Evolutionary conservation across 768 basidiomycete genomes (phyloP).

Genomic region (Suillus ampliporus): DNA sequence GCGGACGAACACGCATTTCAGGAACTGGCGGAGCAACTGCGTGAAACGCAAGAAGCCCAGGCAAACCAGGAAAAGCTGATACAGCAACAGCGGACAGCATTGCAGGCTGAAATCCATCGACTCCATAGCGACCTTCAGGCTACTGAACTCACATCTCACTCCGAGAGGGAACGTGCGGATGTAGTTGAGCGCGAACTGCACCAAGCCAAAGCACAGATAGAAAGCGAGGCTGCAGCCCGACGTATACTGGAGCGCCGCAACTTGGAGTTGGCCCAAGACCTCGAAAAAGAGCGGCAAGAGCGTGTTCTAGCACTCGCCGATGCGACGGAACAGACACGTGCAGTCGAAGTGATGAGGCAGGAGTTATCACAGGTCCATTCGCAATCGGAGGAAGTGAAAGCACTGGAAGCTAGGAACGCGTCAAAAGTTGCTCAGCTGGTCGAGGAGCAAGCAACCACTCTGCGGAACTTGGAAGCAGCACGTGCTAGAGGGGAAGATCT

Average conservation of each 20-base stretch:
- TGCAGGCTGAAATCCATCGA: constrained; percentile 62
- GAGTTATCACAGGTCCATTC: constrained; percentile 64
- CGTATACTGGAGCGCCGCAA: constrained; percentile 71
- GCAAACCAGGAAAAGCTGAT: constrained; percentile 59
- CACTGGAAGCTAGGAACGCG: constrained; percentile 66
- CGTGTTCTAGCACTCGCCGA: constrained; percentile 66
- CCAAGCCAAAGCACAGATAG: constrained; percentile 64
- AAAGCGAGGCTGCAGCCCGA: constrained; percentile 65
- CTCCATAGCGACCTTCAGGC: constrained; percentile 53
- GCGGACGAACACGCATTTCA: constrained; percentile 78
- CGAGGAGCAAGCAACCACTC: constrained; percentile 75
- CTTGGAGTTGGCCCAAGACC: constrained; percentile 55
- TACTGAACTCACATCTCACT: constrained; percentile 40
- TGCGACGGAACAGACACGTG: constrained; percentile 67
- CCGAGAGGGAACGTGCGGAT: constrained; percentile 59
- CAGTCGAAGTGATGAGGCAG: constrained; percentile 62
- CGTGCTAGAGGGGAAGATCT: constrained; percentile 75
- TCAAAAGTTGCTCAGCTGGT: constrained; percentile 67
- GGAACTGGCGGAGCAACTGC: constrained; percentile 73
- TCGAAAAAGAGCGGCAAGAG: constrained; percentile 59
- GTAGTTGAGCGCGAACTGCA: constrained; percentile 68
- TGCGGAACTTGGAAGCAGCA: constrained; percentile 77
- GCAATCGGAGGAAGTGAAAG: constrained; percentile 73
- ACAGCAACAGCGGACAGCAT: constrained; percentile 59
- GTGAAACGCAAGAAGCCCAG: constrained; percentile 60